Conservation (phyloP, 2,329 filamentous ascomycete genomes). For the Trichoderma koningii region DNA sequence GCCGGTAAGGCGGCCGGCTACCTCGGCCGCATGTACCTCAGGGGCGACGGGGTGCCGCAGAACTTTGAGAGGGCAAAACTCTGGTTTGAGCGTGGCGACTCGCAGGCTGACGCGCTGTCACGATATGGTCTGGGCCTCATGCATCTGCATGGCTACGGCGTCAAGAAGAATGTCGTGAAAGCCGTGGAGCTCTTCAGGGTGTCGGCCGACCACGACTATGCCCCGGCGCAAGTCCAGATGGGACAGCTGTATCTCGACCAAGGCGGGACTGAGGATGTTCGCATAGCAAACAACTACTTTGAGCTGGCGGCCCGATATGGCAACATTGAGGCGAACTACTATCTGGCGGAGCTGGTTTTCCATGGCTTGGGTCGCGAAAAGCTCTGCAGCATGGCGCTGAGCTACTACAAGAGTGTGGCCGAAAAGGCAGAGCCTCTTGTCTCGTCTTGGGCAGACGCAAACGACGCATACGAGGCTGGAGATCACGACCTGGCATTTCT, state of each 20-base stretch:
- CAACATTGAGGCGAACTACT: constrained; percentile 88
- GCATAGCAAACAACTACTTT: constrained; percentile 80
- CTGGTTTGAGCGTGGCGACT: constrained; percentile 82
- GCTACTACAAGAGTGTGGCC: constrained; percentile 80
- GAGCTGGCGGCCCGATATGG: constrained; percentile 81
- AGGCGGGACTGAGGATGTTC: constrained; percentile 68
- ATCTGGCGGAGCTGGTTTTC: constrained; percentile 83
- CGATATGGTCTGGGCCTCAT: constrained; percentile 84
- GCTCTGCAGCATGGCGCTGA: constrained; percentile 73
- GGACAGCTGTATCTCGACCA: constrained; percentile 86
- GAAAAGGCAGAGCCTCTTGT: constrained; percentile 72
- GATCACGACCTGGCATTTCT: constrained; percentile 80
- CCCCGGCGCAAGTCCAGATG: constrained; percentile 78
- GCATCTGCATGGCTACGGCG: constrained; percentile 76
- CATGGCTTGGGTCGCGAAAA: constrained; percentile 78
- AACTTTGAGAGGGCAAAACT: constrained; percentile 73
- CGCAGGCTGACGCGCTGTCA: constrained; percentile 76
- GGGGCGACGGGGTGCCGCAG: constrained; percentile 81
- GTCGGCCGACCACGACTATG: constrained; percentile 79
- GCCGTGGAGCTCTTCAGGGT: constrained; percentile 76
- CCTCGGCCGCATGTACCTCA: constrained; percentile 84
- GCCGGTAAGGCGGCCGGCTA: constrained; percentile 84
- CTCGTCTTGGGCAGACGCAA: constrained; percentile 80
- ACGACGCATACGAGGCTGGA: constrained; percentile 75
- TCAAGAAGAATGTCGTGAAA: constrained; percentile 66